These are phyloP conservation scores for Cladosporium colombiae DNA, from an alignment of 2,329 filamentous ascomycete species.

Conservation along the genomic window DNA sequence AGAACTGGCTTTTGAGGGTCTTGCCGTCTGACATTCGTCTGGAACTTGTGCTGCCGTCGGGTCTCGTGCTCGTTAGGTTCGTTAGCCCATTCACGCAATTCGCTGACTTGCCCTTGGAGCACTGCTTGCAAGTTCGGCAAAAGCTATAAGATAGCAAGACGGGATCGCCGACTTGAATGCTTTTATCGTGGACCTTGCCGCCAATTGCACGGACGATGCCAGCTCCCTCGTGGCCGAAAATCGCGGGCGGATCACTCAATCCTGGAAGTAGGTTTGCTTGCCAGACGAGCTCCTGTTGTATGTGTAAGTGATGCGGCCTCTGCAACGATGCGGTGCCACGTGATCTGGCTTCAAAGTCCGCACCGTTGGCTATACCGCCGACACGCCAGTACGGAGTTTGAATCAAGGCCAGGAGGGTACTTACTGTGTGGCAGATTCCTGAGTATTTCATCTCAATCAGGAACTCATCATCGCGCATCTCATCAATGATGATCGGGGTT, in stretches of 20 bases:
- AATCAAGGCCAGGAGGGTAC: not conserved
- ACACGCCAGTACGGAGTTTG: not conserved
- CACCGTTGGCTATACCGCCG: not conserved
- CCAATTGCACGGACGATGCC: slow-evolving; percentile 24
- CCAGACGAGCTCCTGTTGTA: slow-evolving; percentile 24
- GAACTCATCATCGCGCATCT: slow-evolving; percentile 24
- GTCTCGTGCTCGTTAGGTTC: slow-evolving; percentile 4
- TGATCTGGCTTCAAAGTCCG: not conserved
- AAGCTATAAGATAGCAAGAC: not conserved
- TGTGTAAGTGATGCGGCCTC: not conserved
- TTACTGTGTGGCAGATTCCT: slow-evolving; percentile 28
- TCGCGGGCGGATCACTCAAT: slow-evolving; percentile 23
- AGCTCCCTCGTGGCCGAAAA: slow-evolving; percentile 27
- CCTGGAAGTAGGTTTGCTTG: slow-evolving; percentile 24
- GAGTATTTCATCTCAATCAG: slow-evolving; percentile 28
- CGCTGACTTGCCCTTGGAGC: not conserved
- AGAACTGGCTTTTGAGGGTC: not conserved
- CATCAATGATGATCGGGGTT: slow-evolving; percentile 23
- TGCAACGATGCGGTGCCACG: not conserved
- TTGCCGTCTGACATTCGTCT: slow-evolving; percentile 2
- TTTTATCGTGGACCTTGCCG: slow-evolving; percentile 20
- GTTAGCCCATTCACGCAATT: not conserved
- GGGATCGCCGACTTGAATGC: slow-evolving; percentile 1
- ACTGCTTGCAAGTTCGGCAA: slow-evolving; percentile 1
- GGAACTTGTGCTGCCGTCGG: not conserved